These are phyloP conservation scores for Pochonia chlamydosporia DNA, from an alignment of 2,329 filamentous ascomycete species.

Conservation along the genomic window DNA sequence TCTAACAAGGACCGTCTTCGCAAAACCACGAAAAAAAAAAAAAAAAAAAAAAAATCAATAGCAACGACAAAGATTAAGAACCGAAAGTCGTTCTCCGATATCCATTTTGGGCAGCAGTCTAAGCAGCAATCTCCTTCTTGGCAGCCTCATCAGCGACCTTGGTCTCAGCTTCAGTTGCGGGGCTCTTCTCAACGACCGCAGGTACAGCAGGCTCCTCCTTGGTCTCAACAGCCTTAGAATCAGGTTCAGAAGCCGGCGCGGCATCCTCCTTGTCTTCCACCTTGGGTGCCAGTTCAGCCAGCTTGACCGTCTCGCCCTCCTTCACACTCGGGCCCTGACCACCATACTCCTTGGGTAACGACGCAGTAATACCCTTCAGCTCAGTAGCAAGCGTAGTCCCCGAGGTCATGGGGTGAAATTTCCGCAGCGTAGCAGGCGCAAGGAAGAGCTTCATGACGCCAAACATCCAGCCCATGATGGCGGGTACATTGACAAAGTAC, in stretches of 20 bases:
- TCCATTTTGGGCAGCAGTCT: conserved; percentile 3
- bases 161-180: conserved; percentile 4
- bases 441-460: conserved; percentile 70
- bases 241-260: conserved; percentile 7
- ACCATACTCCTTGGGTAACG: conserved; percentile 72
- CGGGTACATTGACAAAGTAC: conserved; percentile 92
- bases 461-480: conserved; percentile 86
- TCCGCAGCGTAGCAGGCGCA: conserved; percentile 66
- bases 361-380: conserved; percentile 51
- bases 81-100: background rate
- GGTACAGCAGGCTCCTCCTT: conserved; percentile 8
- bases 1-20: background rate
- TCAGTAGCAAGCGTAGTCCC: conserved; percentile 62
- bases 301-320: conserved; percentile 26
- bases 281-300: conserved; percentile 15
- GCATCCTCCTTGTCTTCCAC: conserved; percentile 3
- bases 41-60: conserved; percentile 1
- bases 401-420: conserved; percentile 72
- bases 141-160: background rate
- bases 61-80: background rate
- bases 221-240: conserved; percentile 6
- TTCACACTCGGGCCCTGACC: conserved; percentile 54
- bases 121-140: background rate
- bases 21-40: background rate
- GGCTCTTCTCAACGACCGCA: conserved; percentile 3